Conservation (phyloP, 768 basidiomycete species). For the Suillus sp. region DNA sequence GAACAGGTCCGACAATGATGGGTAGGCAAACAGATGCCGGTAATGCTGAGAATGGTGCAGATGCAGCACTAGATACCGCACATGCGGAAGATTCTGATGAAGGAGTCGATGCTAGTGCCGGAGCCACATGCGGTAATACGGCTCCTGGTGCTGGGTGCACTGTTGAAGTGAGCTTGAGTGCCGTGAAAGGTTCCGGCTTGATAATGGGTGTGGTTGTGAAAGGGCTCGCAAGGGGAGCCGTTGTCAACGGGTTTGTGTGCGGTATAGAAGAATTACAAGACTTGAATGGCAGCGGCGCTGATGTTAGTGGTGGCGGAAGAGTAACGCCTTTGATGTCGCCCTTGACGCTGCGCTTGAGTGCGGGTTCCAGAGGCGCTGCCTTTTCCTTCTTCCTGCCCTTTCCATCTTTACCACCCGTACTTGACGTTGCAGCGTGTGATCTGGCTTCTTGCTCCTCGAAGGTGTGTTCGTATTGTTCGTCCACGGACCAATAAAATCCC, state of each 20-base stretch:
- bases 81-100: constrained; percentile 24
- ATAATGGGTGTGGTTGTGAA: constrained; percentile 17
- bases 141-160: constrained; percentile 18
- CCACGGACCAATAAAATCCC: constrained; percentile 92
- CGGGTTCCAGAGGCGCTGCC: constrained; percentile 52
- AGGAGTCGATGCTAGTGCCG: constrained; percentile 24
- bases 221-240: constrained; percentile 12
- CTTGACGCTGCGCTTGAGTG: constrained; percentile 70
- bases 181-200: constrained; percentile 25
- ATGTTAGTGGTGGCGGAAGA: constrained; percentile 70
- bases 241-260: constrained; percentile 13
- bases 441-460: constrained; percentile 74
- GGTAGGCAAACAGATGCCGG: constrained; percentile 62
- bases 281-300: constrained; percentile 50
- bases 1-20: constrained; percentile 75
- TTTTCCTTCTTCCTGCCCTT: constrained; percentile 64
- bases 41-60: constrained; percentile 33
- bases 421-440: constrained; percentile 29
- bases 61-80: constrained; percentile 13
- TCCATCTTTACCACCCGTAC: constrained; percentile 40
- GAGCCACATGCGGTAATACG: constrained; percentile 11
- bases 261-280: constrained; percentile 8
- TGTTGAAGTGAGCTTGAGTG: constrained; percentile 15
- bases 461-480: constrained; percentile 66
- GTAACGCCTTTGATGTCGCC: constrained; percentile 58